Base-by-base conservation (phyloP, 352 stramenopile species). In the Phytopythium helicoides region DNA sequence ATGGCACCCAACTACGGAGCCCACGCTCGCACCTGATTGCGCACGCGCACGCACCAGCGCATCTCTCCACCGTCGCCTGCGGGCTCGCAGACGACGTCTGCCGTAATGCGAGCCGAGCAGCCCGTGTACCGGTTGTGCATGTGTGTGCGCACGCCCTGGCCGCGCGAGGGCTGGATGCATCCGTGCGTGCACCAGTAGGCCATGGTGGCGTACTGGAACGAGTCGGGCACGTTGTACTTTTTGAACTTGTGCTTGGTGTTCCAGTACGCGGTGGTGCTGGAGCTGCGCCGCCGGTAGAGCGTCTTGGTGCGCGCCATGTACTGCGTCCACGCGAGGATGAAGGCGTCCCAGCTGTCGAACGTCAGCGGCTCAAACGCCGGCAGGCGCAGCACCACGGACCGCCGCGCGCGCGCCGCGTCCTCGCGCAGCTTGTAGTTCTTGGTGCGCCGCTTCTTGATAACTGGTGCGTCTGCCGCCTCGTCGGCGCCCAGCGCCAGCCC, bases 101-200 rank as follows among this genome's bases (percentile, higher is more conserved):
- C 81, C 14, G 77, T 90, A 38, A 92, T 78, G 2, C 81, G 68
- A 16, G 81, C 81, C 21, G 71, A 81, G 55, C 81, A 92, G 23
- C 81, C 81, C 1, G 81, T 92, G 62, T 86, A 92, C 4, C 81
- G 76, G 56, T 88, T 89, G 60, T 90, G 81, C 25, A 87, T 46
- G 50, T 92, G 81, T 15, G 76, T 76, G 1, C 81, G 79, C n/a
- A 92, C 77, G 12, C 81, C 81, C 15, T 81, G 84, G 38, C 81
- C 67, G 3, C 81, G 66, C 9, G 81, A 89, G 6, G 74, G 77
- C 60, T 92, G 81, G 52, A 90, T 87, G 44, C 81, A 92, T 40
- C 81, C 81, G 42, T 92, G 81, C 0, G 81, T 92, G 59, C 81
- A 92, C 81, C 79, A 92, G 60, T 92, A 92, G 35, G 79, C 68